Percentiles rank a stretch among this genome's conserved stretches.
phyloP scores from a whole-genome alignment of 306 rosid species.

The Vigna unguiculata region DNA sequence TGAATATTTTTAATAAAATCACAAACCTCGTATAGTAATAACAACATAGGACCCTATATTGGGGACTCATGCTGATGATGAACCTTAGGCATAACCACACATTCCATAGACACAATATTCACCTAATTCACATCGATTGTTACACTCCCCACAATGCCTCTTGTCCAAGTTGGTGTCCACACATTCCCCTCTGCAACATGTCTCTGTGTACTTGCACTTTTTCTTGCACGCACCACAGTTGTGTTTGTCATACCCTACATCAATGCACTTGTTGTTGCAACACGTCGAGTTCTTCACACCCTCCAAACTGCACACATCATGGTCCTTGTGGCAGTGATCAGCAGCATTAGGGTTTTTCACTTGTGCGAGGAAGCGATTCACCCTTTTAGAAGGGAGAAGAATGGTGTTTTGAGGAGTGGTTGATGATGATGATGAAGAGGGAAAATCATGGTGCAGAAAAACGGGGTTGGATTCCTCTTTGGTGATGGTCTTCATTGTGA shows the following conservation, averaged over 20 bases:
- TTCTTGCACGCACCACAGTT: conserved; percentile 81
- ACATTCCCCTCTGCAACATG: conserved; percentile 79
- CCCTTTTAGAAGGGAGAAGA: conserved; percentile 60
- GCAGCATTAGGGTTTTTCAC: conserved; percentile 59
- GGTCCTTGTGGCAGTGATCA: conserved; percentile 65
- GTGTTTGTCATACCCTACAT: conserved; percentile 55
- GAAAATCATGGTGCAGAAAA: background rate
- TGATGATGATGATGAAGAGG: background rate
- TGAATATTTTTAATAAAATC: conserved; percentile 49
- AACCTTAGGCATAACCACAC: conserved; percentile 70
- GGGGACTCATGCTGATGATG: background rate
- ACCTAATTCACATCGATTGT: conserved; percentile 49
- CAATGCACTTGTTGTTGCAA: conserved; percentile 82
- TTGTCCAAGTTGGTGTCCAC: conserved; percentile 65
- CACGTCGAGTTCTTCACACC: conserved; percentile 61
- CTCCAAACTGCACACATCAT: conserved; percentile 47
- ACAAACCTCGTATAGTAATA: conserved; percentile 44
- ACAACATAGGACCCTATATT: conserved; percentile 7
- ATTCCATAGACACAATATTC: conserved; percentile 69
- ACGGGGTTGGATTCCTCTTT: conserved; percentile 34
- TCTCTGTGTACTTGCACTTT: conserved; percentile 67
- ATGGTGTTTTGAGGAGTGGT: conserved; percentile 11
- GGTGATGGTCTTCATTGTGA: conserved; percentile 52
- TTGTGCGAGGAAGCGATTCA: conserved; percentile 64
- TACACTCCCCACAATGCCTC: conserved; percentile 85